Conservation (phyloP, 2,329 filamentous ascomycete genomes). For the Sporothrix phasma region DNA sequence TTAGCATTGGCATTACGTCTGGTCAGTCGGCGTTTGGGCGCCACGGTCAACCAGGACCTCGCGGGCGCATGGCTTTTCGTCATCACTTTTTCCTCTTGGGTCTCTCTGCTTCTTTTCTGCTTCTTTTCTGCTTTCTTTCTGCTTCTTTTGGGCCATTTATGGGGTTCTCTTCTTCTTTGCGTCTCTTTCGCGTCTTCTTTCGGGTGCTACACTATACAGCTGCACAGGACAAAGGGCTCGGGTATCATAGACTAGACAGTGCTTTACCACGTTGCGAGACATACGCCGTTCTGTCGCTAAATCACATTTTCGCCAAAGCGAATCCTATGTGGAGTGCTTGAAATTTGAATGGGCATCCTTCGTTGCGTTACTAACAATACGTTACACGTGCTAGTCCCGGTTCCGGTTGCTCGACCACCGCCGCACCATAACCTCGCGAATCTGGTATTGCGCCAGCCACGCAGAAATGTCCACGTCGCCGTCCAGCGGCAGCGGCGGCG, state of each 20-base stretch:
- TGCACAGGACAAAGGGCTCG: too few species aligned
- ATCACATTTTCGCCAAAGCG: too few species aligned
- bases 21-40: not conserved
- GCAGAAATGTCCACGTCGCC: conserved; percentile 35
- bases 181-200: too few species aligned
- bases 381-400: conserved; percentile 29
- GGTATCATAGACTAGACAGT: not conserved
- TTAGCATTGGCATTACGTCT: not conserved
- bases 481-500: conserved; percentile 35
- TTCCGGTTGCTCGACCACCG: conserved; percentile 80
- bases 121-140: not conserved
- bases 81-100: not conserved
- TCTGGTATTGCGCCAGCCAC: conserved; percentile 58
- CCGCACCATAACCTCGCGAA: conserved; percentile 71
- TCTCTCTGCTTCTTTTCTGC: not conserved
- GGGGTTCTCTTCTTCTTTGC: too few species aligned
- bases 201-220: too few species aligned
- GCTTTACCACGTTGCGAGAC: not conserved
- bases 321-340: too few species aligned
- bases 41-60: not conserved
- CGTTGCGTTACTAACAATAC: too few species aligned
- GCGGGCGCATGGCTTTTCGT: too few species aligned
- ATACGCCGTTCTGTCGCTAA: not conserved
- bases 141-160: too few species aligned
- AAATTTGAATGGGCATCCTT: too few species aligned